Evolutionary conservation across 2,329 filamentous ascomycete genomes (phyloP), one percentile per base, ranked within the genome.

Genomic region (Pseudocercospora musae): DNA sequence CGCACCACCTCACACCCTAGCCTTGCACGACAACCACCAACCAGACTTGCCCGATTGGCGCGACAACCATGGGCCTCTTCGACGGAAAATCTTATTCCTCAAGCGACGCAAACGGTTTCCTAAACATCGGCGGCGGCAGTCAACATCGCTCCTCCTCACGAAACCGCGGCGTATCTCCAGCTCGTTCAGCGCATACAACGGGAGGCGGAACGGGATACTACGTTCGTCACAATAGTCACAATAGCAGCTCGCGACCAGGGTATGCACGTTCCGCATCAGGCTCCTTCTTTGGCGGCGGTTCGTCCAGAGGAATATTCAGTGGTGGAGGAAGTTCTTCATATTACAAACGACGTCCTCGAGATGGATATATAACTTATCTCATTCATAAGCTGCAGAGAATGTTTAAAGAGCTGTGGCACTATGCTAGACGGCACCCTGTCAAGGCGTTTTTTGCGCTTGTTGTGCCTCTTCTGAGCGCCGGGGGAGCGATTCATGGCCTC

Each of bases 381-480:
- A 84, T 91, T 75, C 85, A 86, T 76, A 89, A 91, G 71, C 85
- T 97, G 64, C 89, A 89, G 73, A 87, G 89, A 48, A 85, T 96
- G 65, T 79, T 96, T 61, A 89, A 89, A 72, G 88, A 96, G 74
- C 86, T 97, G 8, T 82, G 89, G 75, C 85, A 88, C 75, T 96
- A 94, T 78, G 89, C 91, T 71, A 89, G 91, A 74, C 84, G 87
- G 40, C 89, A 97, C 78, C 94, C 93, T 0, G 79, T 92, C 73
- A 96, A 96, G 79, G 90, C 96, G 53, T 90, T 97, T 80, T 90
- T 97, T 80, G 81, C 85, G 92, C 65, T 96, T 66, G 84, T 97
- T 71, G 87, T 97, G 84, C 94, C 94, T 9, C 83, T 98, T 62
- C 80, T 97, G 71, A 92, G 89, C 1, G 75, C 74, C 9, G 91